Percentiles rank a stretch among this genome's conserved stretches.
phyloP scores from a whole-genome alignment of 2,329 filamentous ascomycete species.

The Escovopsis sp. region DNA sequence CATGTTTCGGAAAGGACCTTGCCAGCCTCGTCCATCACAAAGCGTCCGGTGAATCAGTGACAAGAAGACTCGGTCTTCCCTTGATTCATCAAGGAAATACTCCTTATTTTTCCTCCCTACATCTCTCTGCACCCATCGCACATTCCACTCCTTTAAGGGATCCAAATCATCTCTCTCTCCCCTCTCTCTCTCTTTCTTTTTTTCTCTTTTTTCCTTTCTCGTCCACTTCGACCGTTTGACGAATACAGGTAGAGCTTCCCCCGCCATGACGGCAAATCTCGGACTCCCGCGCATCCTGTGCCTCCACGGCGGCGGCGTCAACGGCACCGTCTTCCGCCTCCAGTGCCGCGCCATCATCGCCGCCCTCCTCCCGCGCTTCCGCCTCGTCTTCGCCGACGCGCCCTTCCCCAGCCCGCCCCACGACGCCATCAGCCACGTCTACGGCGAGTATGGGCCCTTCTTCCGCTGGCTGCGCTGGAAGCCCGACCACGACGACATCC shows the following conservation, averaged over 20 bases:
- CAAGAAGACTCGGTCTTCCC: too few relatives aligned
- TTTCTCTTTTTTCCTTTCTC: neutral
- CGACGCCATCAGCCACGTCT: conserved; percentile 48
- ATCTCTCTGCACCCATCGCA: too few relatives aligned
- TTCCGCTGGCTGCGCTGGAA: conserved; percentile 47
- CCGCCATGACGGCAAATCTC: conserved; percentile 3
- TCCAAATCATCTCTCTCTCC: too few relatives aligned
- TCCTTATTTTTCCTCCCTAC: too few relatives aligned
- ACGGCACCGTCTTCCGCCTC: conserved; percentile 50
- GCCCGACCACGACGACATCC: conserved; percentile 37
- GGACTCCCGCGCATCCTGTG: conserved; percentile 55
- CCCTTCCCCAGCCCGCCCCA: conserved; percentile 50
- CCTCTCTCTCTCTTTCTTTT: neutral
- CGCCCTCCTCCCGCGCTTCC: conserved; percentile 41
- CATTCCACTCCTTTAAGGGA: too few relatives aligned
- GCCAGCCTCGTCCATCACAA: too few relatives aligned
- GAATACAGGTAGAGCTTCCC: neutral
- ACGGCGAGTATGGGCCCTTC: conserved; percentile 52
- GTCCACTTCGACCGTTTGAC: too few relatives aligned
- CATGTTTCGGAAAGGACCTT: too few relatives aligned
- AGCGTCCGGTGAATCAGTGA: too few relatives aligned
- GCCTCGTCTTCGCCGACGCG: conserved; percentile 58
- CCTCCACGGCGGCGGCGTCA: conserved; percentile 68
- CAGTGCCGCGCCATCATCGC: conserved; percentile 45
- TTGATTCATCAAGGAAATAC: too few relatives aligned